phyloP scores from a whole-genome alignment of 768 basidiomycete genomes.

The Amanita exitialis region DNA sequence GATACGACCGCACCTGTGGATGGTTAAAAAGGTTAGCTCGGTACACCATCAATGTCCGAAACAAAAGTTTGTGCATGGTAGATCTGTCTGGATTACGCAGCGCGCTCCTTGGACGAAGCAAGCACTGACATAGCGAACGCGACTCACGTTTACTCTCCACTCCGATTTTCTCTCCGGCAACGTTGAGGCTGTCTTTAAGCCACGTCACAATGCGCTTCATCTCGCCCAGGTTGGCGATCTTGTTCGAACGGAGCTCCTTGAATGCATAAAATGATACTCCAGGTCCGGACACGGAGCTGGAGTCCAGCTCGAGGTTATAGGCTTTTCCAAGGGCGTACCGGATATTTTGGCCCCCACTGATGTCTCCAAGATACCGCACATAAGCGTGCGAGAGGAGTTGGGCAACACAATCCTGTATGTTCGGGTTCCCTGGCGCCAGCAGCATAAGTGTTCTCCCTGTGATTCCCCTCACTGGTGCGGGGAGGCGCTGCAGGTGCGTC shows the following conservation, averaged over 20 bases:
- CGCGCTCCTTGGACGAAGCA: no score
- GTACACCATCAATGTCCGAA: not conserved
- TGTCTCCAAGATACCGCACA: slow-evolving; percentile 75
- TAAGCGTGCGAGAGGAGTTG: slow-evolving; percentile 69
- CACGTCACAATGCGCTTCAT: slow-evolving; percentile 69
- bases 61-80: no score
- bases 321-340: slow-evolving; percentile 52
- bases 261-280: slow-evolving; percentile 66
- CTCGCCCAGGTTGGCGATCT: slow-evolving; percentile 40
- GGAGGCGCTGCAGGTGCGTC: slow-evolving; percentile 14
- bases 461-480: not conserved
- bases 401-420: slow-evolving; percentile 30
- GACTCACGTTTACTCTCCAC: not conserved
- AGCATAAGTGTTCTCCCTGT: not conserved
- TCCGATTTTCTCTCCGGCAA: slow-evolving; percentile 24
- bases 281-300: slow-evolving; percentile 26
- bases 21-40: not conserved
- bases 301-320: slow-evolving; percentile 39
- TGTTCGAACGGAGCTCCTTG: slow-evolving; percentile 38
- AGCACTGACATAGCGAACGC: not conserved
- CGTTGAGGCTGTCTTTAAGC: slow-evolving; percentile 45
- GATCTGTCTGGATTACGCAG: no score
- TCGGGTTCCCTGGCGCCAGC: no score
- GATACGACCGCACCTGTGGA: slow-evolving; percentile 29
- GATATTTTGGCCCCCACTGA: slow-evolving; percentile 71